Base-by-base conservation (phyloP, 1,139 yeast genomes). In the Scheffersomyces cryptocercus region DNA sequence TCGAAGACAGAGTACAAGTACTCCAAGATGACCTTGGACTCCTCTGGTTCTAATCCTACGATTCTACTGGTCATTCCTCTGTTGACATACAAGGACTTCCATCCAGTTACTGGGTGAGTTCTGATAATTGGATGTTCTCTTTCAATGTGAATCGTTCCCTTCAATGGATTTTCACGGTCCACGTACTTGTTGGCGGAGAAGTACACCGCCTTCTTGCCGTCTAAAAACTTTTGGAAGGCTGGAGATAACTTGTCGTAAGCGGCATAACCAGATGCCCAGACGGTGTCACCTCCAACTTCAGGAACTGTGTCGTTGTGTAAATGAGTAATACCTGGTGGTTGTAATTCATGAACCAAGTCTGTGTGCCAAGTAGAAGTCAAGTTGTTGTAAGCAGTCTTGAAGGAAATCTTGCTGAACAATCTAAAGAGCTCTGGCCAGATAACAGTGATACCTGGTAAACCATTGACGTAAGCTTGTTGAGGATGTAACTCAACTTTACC, bases 401-500 rank as follows among this genome's bases (percentile, higher is more conserved):
- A 31, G 20, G 33, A 31, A 24, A 32, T 38, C 16, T 13, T 29
- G 5, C 36, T 35, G 32, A 28, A 20, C 29, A 10, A 16, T 29
- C 16, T 26, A 13, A 32, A 32, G 10, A 12, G 29, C 28, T 77
- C 79, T 44, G 72, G 76, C 84, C 84, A 79, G 48, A 80, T 73
- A n/a, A 75, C 74, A 20, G 79, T 62, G 34, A 74, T 62, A 29
- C 84, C 84, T 14, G 38, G 45, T 6, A 67, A 65, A 59, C 51
- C 54, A 13, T 73, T 70, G 41, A 67, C 75, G 34, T 62, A 66
- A 12, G 70, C 68, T 7, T 65, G 67, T 53, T 72, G 77, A 10
- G 81, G 75, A 53, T 77, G 81, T 20, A 65, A 65, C 52, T 77
- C 81, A 34, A 75, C 71, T 44, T 70, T 68, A 28, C 80, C 80